Base-by-base conservation (phyloP, 306 rosid species). In the Quercus agrifolia region DNA sequence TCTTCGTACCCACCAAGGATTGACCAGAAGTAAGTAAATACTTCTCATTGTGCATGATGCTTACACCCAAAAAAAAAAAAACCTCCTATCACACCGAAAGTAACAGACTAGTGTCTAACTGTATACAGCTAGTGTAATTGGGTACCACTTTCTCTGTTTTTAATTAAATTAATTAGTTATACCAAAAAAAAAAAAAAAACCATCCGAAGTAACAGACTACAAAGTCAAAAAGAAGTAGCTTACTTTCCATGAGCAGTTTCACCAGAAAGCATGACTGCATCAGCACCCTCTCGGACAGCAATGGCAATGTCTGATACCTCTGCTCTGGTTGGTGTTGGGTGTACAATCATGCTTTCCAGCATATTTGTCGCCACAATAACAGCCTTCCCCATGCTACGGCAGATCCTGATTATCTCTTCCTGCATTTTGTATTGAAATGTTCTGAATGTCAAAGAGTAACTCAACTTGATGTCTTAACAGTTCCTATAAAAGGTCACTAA, bases 241-340 rank as follows among this genome's bases (percentile, higher is more conserved):
- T 90, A 93, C 99, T 93, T 95, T 83, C 99, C 99, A 69, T 95
- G 98, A 84, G 99, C 99, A 74, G 99, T 95, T 90, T 95, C 99
- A 77, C 99, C 99, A 20, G 99, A 95, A 9, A 95, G 89, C 99
- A 95, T 95, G 77, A 95, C 77, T 74, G 87, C 98, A 86, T 95
- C 99, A 78, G 99, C 89, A 75, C 99, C 99, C 89, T 95, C 99
- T 83, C 99, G 89, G 75, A 95, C 99, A 71, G 99, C 99, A 82
- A 95, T 95, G 63, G 99, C 99, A 82, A 95, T 95, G 83, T 95
- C 99, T 0, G 99, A 90, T 58, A 95, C 99, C 82, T 95, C 99
- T 2, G 99, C 99, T 84, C 99, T 89, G 86, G 99, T 95, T 74
- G 99, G 98, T 20, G 97, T 93, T 38, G 99, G 99, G 76, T 95